Percentiles rank a stretch among this genome's conserved stretches.
phyloP scores from a whole-genome alignment of 441 rosid species.

The Sinapis alba region DNA sequence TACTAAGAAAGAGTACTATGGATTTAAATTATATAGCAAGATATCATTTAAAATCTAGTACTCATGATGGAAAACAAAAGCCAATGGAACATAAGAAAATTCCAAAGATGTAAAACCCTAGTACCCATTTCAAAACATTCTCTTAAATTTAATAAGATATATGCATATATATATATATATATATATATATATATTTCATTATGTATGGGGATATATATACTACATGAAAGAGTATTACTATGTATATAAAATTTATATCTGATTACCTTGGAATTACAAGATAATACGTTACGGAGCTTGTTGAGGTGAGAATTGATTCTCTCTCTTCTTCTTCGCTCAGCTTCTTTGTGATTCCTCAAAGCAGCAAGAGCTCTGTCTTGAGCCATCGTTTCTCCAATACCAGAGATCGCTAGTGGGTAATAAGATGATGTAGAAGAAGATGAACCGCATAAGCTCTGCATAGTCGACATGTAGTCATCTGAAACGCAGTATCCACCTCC shows the following conservation, averaged over 20 bases:
- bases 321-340: conserved; percentile 88
- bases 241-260: background rate
- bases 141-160: conserved; percentile 3
- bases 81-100: background rate
- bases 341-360: conserved; percentile 88
- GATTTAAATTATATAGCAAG: too few species aligned
- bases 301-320: conserved; percentile 91
- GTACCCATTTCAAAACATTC: background rate
- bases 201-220: background rate
- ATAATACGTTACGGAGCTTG: conserved; percentile 81
- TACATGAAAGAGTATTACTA: background rate
- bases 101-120: conserved; percentile 25
- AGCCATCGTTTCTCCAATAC: conserved; percentile 60
- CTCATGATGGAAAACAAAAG: background rate
- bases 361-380: conserved; percentile 89
- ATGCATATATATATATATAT: background rate
- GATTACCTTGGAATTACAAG: conserved; percentile 98
- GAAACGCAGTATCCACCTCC: conserved; percentile 39
- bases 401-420: conserved; percentile 59
- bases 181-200: too few species aligned
- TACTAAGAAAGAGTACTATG: too few species aligned
- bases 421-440: conserved; percentile 47
- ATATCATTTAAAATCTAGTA: background rate
- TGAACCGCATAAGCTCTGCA: conserved; percentile 65
- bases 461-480: conserved; percentile 40